Conservation (phyloP, 2,329 filamentous ascomycete species). For the Paecilomyces dactylethromorphus region DNA sequence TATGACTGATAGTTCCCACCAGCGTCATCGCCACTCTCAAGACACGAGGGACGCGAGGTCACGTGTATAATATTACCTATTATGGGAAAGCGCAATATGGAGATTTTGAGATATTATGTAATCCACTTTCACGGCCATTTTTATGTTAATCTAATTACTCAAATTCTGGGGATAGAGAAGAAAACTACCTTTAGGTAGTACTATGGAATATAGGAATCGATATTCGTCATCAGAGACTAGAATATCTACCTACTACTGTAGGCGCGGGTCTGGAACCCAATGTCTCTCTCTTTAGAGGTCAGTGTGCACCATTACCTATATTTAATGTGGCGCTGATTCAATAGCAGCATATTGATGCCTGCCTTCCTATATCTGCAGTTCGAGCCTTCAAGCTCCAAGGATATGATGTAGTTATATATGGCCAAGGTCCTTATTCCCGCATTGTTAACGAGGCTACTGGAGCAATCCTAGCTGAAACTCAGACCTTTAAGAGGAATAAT, state of each 20-base stretch:
- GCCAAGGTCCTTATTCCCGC: constrained; percentile 30
- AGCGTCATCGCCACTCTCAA: background rate
- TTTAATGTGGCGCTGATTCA: constrained; percentile 14
- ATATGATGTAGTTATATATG: constrained; percentile 27
- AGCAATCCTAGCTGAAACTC: constrained; percentile 19
- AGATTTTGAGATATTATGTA: constrained; percentile 10
- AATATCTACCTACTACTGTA: background rate
- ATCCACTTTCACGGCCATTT: constrained; percentile 9
- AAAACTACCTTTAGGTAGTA: background rate
- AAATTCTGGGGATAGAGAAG: background rate
- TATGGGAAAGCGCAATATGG: constrained; percentile 9
- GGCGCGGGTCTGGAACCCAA: constrained; percentile 7
- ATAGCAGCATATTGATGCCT: constrained; percentile 33
- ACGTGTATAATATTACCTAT: constrained; percentile 15
- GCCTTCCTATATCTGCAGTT: constrained; percentile 38
- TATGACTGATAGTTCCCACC: background rate
- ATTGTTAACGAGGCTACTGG: constrained; percentile 27
- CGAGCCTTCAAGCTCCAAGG: constrained; percentile 22
- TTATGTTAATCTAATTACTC: background rate
- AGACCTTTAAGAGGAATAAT: constrained; percentile 30
- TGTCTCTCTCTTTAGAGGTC: constrained; percentile 26
- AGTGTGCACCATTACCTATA: constrained; percentile 8
- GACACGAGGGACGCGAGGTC: constrained; percentile 10
- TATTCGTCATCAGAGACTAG: background rate
- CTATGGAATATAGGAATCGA: background rate